Evolutionary conservation across 768 basidiomycete genomes (phyloP).

Genomic region (Sistotremastrum suecicum): DNA sequence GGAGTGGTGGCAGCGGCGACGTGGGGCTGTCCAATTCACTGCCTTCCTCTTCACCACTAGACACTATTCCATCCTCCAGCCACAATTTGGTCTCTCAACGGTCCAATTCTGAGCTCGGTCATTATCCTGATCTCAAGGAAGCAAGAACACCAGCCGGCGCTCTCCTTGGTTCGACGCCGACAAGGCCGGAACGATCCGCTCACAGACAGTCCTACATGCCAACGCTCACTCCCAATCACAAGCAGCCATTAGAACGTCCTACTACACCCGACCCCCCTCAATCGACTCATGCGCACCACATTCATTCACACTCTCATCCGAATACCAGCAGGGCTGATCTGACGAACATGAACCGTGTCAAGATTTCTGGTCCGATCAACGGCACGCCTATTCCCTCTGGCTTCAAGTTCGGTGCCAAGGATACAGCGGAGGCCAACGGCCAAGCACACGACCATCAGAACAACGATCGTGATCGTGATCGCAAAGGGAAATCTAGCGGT

Average conservation of each 20-base stretch:
- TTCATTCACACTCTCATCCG: too few relatives aligned
- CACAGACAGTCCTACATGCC: background rate
- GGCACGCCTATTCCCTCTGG: constrained; percentile 78
- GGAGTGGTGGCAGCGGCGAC: constrained; percentile 36
- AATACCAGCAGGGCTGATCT: too few relatives aligned
- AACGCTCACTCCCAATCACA: background rate
- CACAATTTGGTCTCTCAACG: constrained; percentile 25
- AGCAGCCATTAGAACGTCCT: background rate
- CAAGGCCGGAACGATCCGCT: background rate
- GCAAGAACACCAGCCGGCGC: too few relatives aligned
- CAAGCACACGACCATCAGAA: background rate
- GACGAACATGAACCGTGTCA: constrained; percentile 22
- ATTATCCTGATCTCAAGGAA: constrained; percentile 47
- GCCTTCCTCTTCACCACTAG: constrained; percentile 33
- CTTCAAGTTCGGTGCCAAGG: constrained; percentile 82
- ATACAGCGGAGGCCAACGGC: constrained; percentile 25
- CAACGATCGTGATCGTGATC: constrained; percentile 30
- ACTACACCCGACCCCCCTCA: background rate
- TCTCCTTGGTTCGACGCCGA: background rate
- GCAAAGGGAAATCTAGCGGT: constrained; percentile 83
- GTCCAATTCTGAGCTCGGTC: constrained; percentile 71
- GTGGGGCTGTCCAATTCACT: constrained; percentile 50
- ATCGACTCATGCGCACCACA: background rate
- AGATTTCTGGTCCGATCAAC: constrained; percentile 82
- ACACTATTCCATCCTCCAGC: constrained; percentile 11